Percentiles rank a stretch among this genome's conserved stretches.
phyloP scores from a whole-genome alignment of 371 early-diverging fungal genomes.

The Actinomortierella ambigua region DNA sequence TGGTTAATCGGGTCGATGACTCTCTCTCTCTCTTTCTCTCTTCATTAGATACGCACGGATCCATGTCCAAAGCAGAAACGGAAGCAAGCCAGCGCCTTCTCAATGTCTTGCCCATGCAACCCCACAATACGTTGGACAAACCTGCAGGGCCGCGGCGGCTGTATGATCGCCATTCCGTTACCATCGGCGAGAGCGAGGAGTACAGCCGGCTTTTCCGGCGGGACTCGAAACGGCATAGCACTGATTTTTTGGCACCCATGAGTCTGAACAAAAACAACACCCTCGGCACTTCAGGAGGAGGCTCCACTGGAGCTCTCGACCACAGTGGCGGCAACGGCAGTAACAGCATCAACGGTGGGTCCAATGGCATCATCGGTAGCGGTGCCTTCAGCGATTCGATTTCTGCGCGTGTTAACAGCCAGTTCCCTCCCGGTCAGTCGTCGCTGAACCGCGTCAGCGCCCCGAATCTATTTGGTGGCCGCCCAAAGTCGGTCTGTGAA shows the following conservation, averaged over 20 bases:
- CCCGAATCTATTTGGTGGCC: constrained; percentile 24
- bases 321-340: constrained; percentile 7
- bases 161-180: constrained; percentile 75
- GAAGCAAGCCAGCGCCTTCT: constrained; percentile 62
- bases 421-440: constrained; percentile 23
- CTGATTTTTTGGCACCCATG: constrained; percentile 22
- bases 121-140: constrained; percentile 50
- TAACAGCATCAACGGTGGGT: constrained; percentile 8
- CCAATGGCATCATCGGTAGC: constrained; percentile 35
- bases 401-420: constrained; percentile 25
- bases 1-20: not conserved
- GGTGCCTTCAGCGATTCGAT: constrained; percentile 23
- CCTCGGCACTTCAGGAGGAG: too few species aligned
- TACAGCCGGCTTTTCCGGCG: constrained; percentile 53
- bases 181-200: constrained; percentile 60
- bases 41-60: constrained; percentile 59
- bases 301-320: too few species aligned
- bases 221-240: constrained; percentile 34
- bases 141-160: constrained; percentile 52
- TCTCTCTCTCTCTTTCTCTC: not conserved
- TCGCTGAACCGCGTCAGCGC: constrained; percentile 28
- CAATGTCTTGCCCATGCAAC: constrained; percentile 59
- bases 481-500: constrained; percentile 57
- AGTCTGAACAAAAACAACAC: too few species aligned
- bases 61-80: constrained; percentile 66